phyloP scores from a whole-genome alignment of 495 filamentous ascomycete species.

The Venustampulla echinocandica region DNA sequence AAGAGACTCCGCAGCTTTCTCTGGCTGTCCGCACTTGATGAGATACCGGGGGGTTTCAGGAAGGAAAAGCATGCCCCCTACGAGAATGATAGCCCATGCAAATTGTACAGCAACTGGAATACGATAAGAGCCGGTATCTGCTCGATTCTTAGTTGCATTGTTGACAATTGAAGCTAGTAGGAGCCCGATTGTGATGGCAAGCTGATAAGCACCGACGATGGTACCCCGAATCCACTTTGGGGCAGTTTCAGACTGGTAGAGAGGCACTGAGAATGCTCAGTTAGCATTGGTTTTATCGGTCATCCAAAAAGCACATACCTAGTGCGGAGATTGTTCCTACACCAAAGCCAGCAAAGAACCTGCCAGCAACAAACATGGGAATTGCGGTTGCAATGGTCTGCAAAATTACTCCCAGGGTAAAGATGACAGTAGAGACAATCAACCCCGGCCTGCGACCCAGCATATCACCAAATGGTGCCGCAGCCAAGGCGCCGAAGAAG shows the following conservation, averaged over 20 bases:
- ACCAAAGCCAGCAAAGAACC: conserved; percentile 44
- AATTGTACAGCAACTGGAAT: conserved; percentile 79
- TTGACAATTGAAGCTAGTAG: conserved; percentile 67
- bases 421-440: conserved; percentile 28
- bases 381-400: conserved; percentile 31
- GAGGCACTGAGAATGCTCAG: neutral
- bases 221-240: conserved; percentile 76
- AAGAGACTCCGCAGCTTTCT: conserved; percentile 58
- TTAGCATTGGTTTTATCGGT: neutral
- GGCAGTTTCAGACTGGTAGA: conserved; percentile 68
- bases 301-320: neutral
- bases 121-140: conserved; percentile 42
- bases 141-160: conserved; percentile 57
- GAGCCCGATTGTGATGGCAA: conserved; percentile 74
- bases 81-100: conserved; percentile 66
- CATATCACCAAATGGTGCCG: conserved; percentile 29
- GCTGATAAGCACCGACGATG: conserved; percentile 72
- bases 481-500: conserved; percentile 31
- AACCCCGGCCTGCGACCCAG: conserved; percentile 29
- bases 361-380: conserved; percentile 28
- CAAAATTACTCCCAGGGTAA: conserved; percentile 29
- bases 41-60: conserved; percentile 76
- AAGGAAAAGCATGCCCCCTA: conserved; percentile 59
- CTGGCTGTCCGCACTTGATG: conserved; percentile 58
- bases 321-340: conserved; percentile 30